These are phyloP conservation scores for Mucor racemosus DNA, from an alignment of 371 early-diverging fungal genomes.

Conservation along the genomic window DNA sequence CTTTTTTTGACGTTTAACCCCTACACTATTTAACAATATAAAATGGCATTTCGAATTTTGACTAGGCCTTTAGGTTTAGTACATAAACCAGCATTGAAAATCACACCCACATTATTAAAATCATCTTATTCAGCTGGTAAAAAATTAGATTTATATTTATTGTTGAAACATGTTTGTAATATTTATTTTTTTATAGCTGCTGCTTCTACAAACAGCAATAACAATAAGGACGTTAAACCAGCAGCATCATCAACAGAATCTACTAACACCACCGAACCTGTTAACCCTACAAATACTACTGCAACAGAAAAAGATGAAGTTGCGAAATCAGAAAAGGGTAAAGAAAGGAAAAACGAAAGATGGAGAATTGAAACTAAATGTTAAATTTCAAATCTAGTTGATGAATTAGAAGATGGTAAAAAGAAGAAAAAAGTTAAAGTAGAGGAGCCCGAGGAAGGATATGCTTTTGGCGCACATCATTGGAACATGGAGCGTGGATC, in stretches of 20 bases:
- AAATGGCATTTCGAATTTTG: conserved; percentile 26
- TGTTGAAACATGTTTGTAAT: background rate
- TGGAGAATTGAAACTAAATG: background rate
- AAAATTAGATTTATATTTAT: background rate
- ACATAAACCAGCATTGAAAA: background rate
- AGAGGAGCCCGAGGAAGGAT: conserved; percentile 18
- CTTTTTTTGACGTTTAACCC: conserved; percentile 7
- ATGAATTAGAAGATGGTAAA: background rate
- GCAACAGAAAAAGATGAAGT: background rate
- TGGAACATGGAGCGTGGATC: conserved; percentile 77
- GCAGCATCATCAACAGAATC: background rate
- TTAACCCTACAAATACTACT: background rate
- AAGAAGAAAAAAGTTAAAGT: conserved; percentile 8
- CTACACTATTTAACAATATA: background rate
- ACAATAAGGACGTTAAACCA: background rate
- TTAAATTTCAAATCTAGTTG: background rate
- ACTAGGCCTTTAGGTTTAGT: conserved; percentile 13
- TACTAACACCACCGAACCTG: background rate
- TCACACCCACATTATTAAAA: conserved; percentile 8
- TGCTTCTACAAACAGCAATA: conserved; percentile 1
- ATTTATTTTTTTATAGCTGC: background rate
- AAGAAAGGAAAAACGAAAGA: background rate
- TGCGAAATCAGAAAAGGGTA: conserved; percentile 11
- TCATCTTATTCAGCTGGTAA: conserved; percentile 26
- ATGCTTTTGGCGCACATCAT: conserved; percentile 40